These are phyloP conservation scores for Przewalskia tangutica DNA, from an alignment of 257 asterid genomes.

Conservation along the genomic window DNA sequence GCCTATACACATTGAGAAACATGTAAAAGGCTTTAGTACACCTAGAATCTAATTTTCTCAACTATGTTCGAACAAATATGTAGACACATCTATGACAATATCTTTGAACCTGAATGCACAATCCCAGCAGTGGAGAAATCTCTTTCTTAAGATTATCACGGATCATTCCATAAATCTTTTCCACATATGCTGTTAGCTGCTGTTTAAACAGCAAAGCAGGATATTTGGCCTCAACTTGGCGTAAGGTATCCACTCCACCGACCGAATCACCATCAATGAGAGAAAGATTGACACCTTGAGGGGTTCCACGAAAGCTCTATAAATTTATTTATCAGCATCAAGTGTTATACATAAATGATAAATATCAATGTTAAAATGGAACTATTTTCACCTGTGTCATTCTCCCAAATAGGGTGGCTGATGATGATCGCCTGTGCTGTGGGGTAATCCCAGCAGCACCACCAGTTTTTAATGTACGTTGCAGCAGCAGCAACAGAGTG, in stretches of 20 bases:
- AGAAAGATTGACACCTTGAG: conserved; percentile 73
- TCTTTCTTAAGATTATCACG: conserved; percentile 17
- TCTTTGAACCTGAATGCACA: conserved; percentile 78
- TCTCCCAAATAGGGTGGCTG: conserved; percentile 91
- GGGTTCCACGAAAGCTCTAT: conserved; percentile 91
- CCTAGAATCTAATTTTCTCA: not conserved
- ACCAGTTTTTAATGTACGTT: conserved; percentile 91
- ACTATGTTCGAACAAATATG: not conserved
- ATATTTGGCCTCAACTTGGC: conserved; percentile 97
- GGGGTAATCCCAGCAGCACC: conserved; percentile 72
- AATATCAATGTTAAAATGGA: not conserved
- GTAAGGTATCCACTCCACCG: conserved; percentile 41
- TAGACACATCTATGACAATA: not conserved
- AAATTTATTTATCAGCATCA: conserved; percentile 3
- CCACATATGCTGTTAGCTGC: conserved; percentile 17
- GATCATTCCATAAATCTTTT: conserved; percentile 16
- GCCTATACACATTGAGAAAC: conserved; percentile 43
- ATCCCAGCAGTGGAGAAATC: conserved; percentile 44
- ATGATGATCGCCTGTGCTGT: conserved; percentile 65
- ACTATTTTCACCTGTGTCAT: conserved; percentile 78
- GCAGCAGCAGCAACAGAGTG: conserved; percentile 79
- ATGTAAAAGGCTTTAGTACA: not conserved
- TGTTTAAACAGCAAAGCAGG: conserved; percentile 81
- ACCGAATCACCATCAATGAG: conserved; percentile 47
- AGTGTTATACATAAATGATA: not conserved